phyloP scores from a whole-genome alignment of 2,329 filamentous ascomycete genomes.

The Malbranchea cinnamomea region DNA sequence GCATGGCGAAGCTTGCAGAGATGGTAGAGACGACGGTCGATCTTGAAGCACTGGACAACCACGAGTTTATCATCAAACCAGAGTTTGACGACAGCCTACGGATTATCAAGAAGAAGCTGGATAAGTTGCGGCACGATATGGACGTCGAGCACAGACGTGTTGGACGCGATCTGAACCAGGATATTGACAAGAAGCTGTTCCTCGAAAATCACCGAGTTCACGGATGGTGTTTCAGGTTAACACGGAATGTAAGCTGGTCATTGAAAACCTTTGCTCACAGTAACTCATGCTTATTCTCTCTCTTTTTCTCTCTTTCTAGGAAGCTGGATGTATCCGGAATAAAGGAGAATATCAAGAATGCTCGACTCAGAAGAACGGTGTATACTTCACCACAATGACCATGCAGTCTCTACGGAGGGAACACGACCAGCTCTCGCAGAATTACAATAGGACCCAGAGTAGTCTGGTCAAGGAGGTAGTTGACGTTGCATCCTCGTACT shows the following conservation, averaged over 20 bases:
- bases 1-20: constrained; percentile 73
- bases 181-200: constrained; percentile 97
- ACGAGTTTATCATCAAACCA: constrained; percentile 97
- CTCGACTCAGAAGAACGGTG: constrained; percentile 96
- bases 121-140: constrained; percentile 71
- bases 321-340: constrained; percentile 85
- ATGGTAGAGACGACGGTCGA: constrained; percentile 99
- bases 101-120: constrained; percentile 80
- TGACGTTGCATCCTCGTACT: constrained; percentile 83
- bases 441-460: constrained; percentile 87
- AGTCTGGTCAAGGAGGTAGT: constrained; percentile 89
- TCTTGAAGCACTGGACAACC: constrained; percentile 83
- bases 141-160: constrained; percentile 63
- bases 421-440: constrained; percentile 83
- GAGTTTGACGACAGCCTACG: constrained; percentile 86
- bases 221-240: constrained; percentile 91
- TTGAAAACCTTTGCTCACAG: constrained; percentile 13
- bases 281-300: constrained; percentile 3
- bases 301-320: constrained; percentile 20
- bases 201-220: constrained; percentile 92
- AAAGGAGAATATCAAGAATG: constrained; percentile 84
- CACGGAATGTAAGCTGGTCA: constrained; percentile 39
- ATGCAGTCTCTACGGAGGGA: constrained; percentile 72
- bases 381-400: constrained; percentile 85
- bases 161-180: constrained; percentile 69